Percentiles rank a stretch among this genome's conserved stretches.
Conservation (phyloP, 345 rosid species). For the Eucalyptus lansdowneana region DNA sequence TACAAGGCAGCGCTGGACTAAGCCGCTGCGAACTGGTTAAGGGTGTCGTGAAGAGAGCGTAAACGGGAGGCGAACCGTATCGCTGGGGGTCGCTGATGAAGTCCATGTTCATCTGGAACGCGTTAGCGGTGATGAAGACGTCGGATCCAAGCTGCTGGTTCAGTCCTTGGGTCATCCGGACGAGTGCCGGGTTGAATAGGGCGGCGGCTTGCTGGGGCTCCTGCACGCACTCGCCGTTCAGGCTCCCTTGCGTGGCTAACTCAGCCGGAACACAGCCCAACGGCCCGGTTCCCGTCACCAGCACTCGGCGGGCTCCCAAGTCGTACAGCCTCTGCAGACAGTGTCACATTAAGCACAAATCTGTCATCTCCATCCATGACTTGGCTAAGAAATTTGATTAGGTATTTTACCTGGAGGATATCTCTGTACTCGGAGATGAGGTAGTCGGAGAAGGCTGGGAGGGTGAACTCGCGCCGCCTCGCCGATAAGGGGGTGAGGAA, state of each 20-base stretch:
- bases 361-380: neutral
- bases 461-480: constrained; percentile 28
- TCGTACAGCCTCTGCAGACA: constrained; percentile 10
- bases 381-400: neutral
- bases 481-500: constrained; percentile 29
- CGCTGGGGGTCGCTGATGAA: constrained; percentile 21
- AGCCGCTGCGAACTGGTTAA: too few relatives aligned
- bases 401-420: constrained; percentile 11
- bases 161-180: constrained; percentile 13
- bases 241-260: constrained; percentile 23
- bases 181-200: constrained; percentile 24
- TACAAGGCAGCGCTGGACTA: neutral
- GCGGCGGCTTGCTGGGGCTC: constrained; percentile 25
- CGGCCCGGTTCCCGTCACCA: constrained; percentile 44
- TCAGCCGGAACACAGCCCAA: constrained; percentile 39
- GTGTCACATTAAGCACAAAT: neutral
- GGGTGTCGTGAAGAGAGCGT: neutral
- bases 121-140: constrained; percentile 21
- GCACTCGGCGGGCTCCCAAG: constrained; percentile 30
- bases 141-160: constrained; percentile 20
- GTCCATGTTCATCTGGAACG: constrained; percentile 19
- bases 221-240: constrained; percentile 18
- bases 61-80: constrained; percentile 8
- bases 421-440: constrained; percentile 39
- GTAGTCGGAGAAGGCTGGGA: constrained; percentile 15